Percentiles rank a stretch among this genome's conserved stretches.
phyloP scores from a whole-genome alignment of 2,329 filamentous ascomycete species.

The Apiospora rasikravindrae region DNA sequence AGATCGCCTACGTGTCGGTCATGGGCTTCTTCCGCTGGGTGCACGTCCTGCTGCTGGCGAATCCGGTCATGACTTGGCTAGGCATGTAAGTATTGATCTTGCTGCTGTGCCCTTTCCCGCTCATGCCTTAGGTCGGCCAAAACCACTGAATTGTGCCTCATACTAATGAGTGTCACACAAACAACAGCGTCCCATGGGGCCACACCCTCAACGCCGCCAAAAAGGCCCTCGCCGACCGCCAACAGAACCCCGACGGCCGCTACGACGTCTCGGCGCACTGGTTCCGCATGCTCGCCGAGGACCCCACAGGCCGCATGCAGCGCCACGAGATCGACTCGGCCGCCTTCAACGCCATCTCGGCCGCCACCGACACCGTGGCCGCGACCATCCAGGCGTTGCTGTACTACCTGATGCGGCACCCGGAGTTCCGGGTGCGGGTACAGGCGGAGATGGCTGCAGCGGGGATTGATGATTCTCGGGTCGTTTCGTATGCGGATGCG shows the following conservation, averaged over 20 bases:
- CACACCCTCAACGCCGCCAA: conserved; percentile 18
- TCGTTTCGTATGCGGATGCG: conserved; percentile 34
- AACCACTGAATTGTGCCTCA: too few relatives aligned
- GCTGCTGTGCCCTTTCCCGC: conserved; percentile 21
- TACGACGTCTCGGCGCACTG: conserved; percentile 23
- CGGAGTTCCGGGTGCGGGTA: conserved; percentile 1
- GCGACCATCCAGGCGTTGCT: conserved; percentile 13
- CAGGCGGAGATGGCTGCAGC: not conserved
- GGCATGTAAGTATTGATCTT: conserved; percentile 21
- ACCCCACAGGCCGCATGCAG: conserved; percentile 23
- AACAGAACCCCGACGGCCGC: conserved; percentile 21
- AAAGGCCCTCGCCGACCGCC: conserved; percentile 4
- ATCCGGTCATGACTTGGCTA: conserved; percentile 28
- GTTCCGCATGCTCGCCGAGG: conserved; percentile 16
- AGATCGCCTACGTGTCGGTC: conserved; percentile 23
- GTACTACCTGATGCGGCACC: conserved; percentile 22
- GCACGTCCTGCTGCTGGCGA: conserved; percentile 26
- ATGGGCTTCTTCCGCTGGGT: conserved; percentile 25
- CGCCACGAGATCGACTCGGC: conserved; percentile 17
- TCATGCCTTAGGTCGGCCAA: too few relatives aligned
- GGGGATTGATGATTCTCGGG: conserved; percentile 18
- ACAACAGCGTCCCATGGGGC: not conserved
- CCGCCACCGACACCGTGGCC: conserved; percentile 18
- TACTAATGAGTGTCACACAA: not conserved
- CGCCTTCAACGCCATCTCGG: conserved; percentile 8